Evolutionary conservation across 805 yeast genomes (phyloP).

Genomic region (Candida peoriensis): DNA sequence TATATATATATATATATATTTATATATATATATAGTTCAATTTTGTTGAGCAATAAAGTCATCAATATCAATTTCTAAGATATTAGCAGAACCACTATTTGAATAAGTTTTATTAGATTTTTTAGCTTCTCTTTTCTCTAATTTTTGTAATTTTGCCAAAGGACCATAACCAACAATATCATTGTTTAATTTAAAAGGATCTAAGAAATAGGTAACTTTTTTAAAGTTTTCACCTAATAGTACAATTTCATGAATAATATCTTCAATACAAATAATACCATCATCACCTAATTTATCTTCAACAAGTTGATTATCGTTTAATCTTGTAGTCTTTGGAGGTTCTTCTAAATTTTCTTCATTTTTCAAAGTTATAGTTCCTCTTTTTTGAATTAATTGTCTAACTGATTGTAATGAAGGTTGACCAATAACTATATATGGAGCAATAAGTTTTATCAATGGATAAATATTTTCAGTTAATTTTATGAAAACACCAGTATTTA

Average conservation of each 20-base stretch:
- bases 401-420: slow-evolving; percentile 68
- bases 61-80: slow-evolving; percentile 72
- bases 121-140: slow-evolving; percentile 50
- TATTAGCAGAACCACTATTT: slow-evolving; percentile 59
- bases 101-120: slow-evolving; percentile 39
- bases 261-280: slow-evolving; percentile 77
- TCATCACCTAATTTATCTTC: slow-evolving; percentile 67
- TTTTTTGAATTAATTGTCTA: slow-evolving; percentile 69
- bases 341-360: slow-evolving; percentile 29
- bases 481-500: slow-evolving; percentile 68
- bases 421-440: slow-evolving; percentile 73
- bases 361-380: slow-evolving; percentile 50
- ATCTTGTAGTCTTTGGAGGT: slow-evolving; percentile 36
- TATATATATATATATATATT: too few species aligned
- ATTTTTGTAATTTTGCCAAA: slow-evolving; percentile 58
- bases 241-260: slow-evolving; percentile 66
- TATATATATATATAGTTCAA: too few species aligned
- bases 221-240: slow-evolving; percentile 63
- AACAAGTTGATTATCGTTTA: slow-evolving; percentile 70
- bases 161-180: slow-evolving; percentile 77
- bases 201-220: slow-evolving; percentile 52
- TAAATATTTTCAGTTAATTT: slow-evolving; percentile 54
- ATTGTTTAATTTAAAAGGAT: slow-evolving; percentile 63
- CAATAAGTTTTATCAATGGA: slow-evolving; percentile 60
- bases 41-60: slow-evolving; percentile 61